phyloP scores from a whole-genome alignment of 305 asterid species.

The Solanum hybrid region DNA sequence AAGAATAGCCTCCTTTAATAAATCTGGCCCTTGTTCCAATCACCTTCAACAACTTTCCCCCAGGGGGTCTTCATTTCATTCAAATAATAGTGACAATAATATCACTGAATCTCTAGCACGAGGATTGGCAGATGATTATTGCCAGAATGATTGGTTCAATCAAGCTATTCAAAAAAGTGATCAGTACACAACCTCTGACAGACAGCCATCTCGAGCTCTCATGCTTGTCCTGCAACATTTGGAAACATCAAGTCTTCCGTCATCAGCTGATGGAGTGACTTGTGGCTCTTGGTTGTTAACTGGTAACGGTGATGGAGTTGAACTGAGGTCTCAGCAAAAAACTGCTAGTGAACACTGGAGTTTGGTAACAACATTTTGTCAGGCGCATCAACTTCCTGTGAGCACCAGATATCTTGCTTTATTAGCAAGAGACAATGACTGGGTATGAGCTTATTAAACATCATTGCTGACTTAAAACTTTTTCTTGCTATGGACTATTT shows the following conservation, averaged over 20 bases:
- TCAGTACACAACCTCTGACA: constrained; percentile 20
- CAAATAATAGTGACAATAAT: constrained; percentile 51
- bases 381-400: constrained; percentile 72
- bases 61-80: constrained; percentile 47
- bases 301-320: constrained; percentile 84
- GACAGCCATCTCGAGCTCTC: constrained; percentile 68
- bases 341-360: constrained; percentile 85
- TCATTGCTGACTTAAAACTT: not conserved
- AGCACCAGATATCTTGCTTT: constrained; percentile 88
- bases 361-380: constrained; percentile 81
- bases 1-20: constrained; percentile 84
- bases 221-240: constrained; percentile 80
- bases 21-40: constrained; percentile 41
- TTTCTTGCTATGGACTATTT: not conserved
- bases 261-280: constrained; percentile 51
- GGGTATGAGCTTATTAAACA: constrained; percentile 45
- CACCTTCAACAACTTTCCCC: constrained; percentile 46
- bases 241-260: constrained; percentile 87
- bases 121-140: constrained; percentile 87
- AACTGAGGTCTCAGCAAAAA: constrained; percentile 86
- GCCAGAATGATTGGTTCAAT: constrained; percentile 41
- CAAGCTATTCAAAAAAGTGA: constrained; percentile 38
- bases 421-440: constrained; percentile 93
- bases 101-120: constrained; percentile 80
- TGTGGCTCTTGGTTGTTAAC: constrained; percentile 87